Evolutionary conservation across 2,329 filamentous ascomycete genomes (phyloP).

Genomic region (Colletotrichum kahawae): DNA sequence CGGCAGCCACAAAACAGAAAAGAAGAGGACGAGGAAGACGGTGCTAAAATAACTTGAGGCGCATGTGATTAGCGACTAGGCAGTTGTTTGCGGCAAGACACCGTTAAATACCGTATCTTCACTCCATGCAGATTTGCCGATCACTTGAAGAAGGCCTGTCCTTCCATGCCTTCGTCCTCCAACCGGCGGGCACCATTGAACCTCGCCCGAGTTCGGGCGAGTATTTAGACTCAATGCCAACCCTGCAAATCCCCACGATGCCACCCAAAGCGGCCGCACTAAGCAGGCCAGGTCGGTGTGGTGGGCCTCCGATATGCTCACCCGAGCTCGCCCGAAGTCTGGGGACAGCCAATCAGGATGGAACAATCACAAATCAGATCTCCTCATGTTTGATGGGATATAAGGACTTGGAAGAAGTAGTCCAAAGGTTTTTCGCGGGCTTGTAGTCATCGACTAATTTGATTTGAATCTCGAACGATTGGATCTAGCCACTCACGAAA

Average conservation of each 20-base stretch:
- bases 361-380: neutral
- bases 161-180: neutral
- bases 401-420: neutral
- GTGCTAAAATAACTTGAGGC: neutral
- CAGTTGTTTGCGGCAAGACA: neutral
- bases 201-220: slow-evolving; percentile 14
- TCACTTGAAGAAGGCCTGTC: neutral
- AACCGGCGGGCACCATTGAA: neutral
- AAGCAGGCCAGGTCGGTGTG: slow-evolving; percentile 33
- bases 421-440: neutral
- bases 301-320: slow-evolving; percentile 36
- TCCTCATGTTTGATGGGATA: neutral
- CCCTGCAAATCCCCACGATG: neutral
- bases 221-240: neutral
- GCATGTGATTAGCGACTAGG: accelerated
- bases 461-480: neutral
- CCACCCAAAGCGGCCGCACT: neutral
- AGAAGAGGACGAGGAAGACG: neutral
- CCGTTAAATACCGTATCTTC: neutral
- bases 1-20: neutral
- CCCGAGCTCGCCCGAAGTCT: slow-evolving; percentile 28
- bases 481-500: neutral
- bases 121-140: neutral
- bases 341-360: neutral
- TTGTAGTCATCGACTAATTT: neutral